Evolutionary conservation across 108 stramenopile genomes (phyloP), one percentile per base, ranked within the genome.

Genomic region (Skeletonema potamos): DNA sequence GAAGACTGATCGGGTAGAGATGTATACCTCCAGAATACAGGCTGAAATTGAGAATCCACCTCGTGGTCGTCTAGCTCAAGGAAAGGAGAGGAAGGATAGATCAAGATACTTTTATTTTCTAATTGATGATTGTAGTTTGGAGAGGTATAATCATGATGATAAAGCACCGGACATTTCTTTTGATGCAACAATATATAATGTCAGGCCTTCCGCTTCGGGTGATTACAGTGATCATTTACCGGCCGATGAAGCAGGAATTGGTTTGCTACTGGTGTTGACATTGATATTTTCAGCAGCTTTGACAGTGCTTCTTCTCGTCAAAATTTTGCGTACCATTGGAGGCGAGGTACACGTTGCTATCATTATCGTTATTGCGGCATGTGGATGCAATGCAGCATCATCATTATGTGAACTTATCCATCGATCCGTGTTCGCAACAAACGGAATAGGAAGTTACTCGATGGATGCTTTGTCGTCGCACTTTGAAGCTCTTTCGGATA

Each of bases 401-500:
- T 77, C 82, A 4, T 26, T 89, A 13, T 87, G 77, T 65, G 93
- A 95, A 73, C 64, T 95, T 10, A 56, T 87, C 48, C 93, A 95
- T 83, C 46, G 87, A 28, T 54, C 67, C 27, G 44, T 79, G 6
- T 95, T 87, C 70, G 66, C 76, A 7, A 55, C 33, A 18, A 88
- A 95, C 68, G 93, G 93, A 12, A 54, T 85, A 54, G 93, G 93
- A 15, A 85, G 77, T 20, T 91, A 90, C 63, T 77, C 76, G 10
- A 28, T 79, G 9, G 93, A 95, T 70, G 88, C 88, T 34, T 18
- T 91, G 20, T 84, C 90, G 17, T 77, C 84, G 15, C 90, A 95
- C 54, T 79, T 88, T 26, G 93, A 95, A 64, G 93, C 93, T 9
- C 43, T 92, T 22, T 89, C 87, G 13, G 93, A 95, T 78, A 82